These are phyloP conservation scores for Eremochloa ophiuroides DNA, from an alignment of 176 grass and related monocot species.

Conservation along the genomic window DNA sequence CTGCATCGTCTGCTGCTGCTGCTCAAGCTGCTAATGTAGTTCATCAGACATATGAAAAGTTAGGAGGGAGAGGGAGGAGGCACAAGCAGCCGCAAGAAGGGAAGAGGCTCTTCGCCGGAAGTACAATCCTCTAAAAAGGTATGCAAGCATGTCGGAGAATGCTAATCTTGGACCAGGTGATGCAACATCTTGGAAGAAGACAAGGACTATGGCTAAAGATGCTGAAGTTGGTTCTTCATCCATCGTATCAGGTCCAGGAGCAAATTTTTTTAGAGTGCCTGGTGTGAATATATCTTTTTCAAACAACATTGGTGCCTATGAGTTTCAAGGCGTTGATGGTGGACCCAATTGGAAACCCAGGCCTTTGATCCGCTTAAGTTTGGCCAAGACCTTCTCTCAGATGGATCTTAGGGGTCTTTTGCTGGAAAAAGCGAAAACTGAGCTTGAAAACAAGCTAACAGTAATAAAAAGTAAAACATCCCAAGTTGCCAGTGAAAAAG, in stretches of 20 bases:
- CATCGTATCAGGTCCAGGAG: neutral
- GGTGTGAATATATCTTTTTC: neutral
- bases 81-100: constrained; percentile 46
- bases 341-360: constrained; percentile 13
- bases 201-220: constrained; percentile 9
- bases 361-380: neutral
- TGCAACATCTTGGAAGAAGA: constrained; percentile 14
- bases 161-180: neutral
- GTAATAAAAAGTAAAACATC: neutral
- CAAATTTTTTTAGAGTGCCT: constrained; percentile 8
- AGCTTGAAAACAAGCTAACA: constrained; percentile 2
- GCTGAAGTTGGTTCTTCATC: neutral
- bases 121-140: constrained; percentile 46
- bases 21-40: constrained; percentile 55
- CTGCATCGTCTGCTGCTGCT: constrained; percentile 55
- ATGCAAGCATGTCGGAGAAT: constrained; percentile 20
- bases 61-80: constrained; percentile 47
- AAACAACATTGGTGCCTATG: neutral
- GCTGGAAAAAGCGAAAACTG: neutral
- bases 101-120: constrained; percentile 51
- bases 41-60: constrained; percentile 56
- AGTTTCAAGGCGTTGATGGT: constrained; percentile 19
- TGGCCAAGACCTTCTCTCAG: neutral
- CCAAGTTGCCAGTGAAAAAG: constrained; percentile 25
- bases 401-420: constrained; percentile 3